Evolutionary conservation across 805 yeast genomes (phyloP), one percentile per base, ranked within the genome.

Genomic region (Kodamaea kakaduensis): DNA sequence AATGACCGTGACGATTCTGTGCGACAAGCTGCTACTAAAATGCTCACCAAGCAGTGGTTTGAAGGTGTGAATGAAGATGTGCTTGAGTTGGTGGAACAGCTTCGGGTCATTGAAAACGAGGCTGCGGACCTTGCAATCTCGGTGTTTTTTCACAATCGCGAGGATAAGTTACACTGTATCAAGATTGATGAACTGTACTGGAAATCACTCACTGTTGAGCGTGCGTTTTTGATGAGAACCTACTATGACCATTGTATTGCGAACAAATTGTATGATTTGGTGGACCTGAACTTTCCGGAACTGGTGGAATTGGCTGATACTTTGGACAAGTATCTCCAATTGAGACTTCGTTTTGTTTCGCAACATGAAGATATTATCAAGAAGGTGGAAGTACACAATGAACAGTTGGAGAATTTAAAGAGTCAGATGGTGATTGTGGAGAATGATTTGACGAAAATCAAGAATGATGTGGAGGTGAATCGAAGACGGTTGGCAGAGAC

Each of bases 1-100:
- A 78, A 77, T 42, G 98, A 90, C 58, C 75, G 97, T 45, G 96
- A 89, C 44, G 77, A 70, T 4, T 46, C 67, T 5, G 97, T 93
- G 1, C 65, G 77, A 44, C 65, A 64, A 17, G 90, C 96, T 0
- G 87, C 96, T 4, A 59, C 71, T 1, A 73, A 75, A 43, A 72
- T 88, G 78, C 67, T 93, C 29, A 71, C 84, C 2, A 61, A 65
- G 17, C 71, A 71, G 28, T 93, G 97, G 97, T 69, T 84, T 33
- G 73, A 73, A 17, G 64, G 73, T 4, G 73, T 81, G 13, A 71
- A 81, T 43, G 80, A 81, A 43, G 89, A 87, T 55, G 62, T 90
- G 10, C 60, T 81, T 32, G 86, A 78, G 40, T 68, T 90, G 23
- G 59, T 90, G 23, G 88, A 82, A 45, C 64, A 82, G 27, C 55